Conservation (phyloP, 2,329 filamentous ascomycete species). For the Fusarium foetens region DNA sequence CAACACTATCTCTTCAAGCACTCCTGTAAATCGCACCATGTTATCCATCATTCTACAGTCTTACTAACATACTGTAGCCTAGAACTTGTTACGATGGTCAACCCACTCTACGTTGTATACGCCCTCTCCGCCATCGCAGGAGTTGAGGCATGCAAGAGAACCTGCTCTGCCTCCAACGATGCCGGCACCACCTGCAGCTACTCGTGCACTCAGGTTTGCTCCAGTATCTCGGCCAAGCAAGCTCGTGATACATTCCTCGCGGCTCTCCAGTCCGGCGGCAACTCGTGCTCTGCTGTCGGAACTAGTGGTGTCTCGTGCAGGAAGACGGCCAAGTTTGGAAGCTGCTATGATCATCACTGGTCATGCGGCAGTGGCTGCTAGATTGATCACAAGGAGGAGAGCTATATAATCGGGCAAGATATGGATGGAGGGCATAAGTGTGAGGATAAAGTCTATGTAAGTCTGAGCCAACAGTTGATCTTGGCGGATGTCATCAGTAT, state of each 20-base stretch:
- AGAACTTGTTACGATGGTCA: not conserved
- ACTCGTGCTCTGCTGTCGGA: constrained; percentile 5
- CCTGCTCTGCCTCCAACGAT: not conserved
- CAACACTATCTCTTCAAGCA: not conserved
- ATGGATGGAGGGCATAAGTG: no score
- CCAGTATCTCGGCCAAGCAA: not conserved
- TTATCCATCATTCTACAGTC: accelerated
- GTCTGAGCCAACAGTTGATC: no score
- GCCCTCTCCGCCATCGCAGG: not conserved
- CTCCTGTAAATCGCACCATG: not conserved
- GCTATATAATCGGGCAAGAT: accelerated
- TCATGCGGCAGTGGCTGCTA: not conserved
- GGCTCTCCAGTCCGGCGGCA: not conserved
- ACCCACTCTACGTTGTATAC: not conserved
- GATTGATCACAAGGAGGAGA: accelerated
- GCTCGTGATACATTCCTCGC: constrained; percentile 11
- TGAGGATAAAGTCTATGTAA: accelerated
- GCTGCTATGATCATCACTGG: constrained; percentile 14
- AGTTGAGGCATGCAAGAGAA: constrained; percentile 9
- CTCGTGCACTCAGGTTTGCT: not conserved
- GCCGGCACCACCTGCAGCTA: not conserved
- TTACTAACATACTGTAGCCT: accelerated
- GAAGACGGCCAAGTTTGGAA: constrained; percentile 5
- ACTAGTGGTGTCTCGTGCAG: constrained; percentile 1
- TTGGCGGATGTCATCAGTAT: not conserved